Conservation (phyloP, 176 grass and related monocot genomes). For the Musa beccarii region DNA sequence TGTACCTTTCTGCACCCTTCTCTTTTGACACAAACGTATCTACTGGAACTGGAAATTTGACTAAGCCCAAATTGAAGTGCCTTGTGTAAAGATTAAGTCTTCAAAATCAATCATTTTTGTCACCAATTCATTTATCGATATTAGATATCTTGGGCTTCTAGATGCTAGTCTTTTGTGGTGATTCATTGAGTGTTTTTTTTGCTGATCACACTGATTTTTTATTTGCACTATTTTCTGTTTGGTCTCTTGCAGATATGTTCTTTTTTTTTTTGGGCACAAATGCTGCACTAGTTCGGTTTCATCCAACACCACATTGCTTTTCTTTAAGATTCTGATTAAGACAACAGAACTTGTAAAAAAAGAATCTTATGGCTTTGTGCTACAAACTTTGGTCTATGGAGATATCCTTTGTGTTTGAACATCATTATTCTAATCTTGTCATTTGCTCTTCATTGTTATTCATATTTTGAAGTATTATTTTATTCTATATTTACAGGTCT, state of each 20-base stretch:
- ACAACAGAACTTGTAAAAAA: background rate
- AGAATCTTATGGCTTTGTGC: too few relatives aligned
- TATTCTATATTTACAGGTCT: conserved; percentile 29
- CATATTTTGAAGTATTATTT: conserved; percentile 2
- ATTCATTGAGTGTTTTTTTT: background rate
- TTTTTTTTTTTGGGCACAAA: background rate
- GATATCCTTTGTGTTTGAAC: background rate
- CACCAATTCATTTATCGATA: background rate
- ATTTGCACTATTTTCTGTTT: background rate
- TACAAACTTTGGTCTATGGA: too few relatives aligned
- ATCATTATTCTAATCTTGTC: background rate
- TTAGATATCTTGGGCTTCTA: background rate
- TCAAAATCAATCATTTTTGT: too few relatives aligned
- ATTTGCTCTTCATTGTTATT: background rate
- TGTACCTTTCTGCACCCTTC: background rate
- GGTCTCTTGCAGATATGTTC: background rate
- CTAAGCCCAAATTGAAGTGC: background rate
- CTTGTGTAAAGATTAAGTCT: too few relatives aligned
- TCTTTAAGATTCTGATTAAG: background rate
- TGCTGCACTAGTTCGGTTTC: background rate
- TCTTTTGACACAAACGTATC: background rate
- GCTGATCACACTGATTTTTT: background rate
- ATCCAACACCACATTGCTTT: background rate
- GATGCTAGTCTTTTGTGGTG: background rate
- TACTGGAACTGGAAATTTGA: background rate